Evolutionary conservation across 768 basidiomycete genomes (phyloP).

Genomic region (Tulasnella sp.): DNA sequence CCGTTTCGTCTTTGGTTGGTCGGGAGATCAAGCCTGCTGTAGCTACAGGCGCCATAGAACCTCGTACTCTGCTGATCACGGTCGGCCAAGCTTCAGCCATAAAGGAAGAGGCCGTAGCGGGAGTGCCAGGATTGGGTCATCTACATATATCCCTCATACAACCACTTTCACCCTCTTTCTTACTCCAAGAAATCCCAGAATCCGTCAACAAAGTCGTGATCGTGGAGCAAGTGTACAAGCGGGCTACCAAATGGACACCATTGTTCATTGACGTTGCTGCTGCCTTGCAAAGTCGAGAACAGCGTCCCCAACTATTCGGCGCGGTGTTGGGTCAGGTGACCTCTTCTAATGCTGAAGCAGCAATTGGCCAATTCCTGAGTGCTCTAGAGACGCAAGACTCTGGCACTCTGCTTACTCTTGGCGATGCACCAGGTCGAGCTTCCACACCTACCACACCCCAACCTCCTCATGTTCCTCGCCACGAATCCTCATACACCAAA

Average conservation of each 20-base stretch:
- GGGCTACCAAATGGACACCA: conserved; percentile 78
- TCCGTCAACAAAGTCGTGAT: conserved; percentile 59
- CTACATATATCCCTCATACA: conserved; percentile 53
- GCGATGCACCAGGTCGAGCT: conserved; percentile 21
- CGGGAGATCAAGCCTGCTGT: too few species aligned
- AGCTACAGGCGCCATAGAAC: background rate
- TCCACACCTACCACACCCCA: conserved; percentile 23
- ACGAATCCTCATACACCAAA: conserved; percentile 84
- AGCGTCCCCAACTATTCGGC: conserved; percentile 44
- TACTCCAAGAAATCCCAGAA: conserved; percentile 47
- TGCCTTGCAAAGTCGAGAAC: conserved; percentile 46
- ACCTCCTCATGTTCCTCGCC: conserved; percentile 63
- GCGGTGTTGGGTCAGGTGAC: conserved; percentile 44
- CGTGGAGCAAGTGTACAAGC: conserved; percentile 64
- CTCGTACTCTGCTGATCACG: conserved; percentile 17
- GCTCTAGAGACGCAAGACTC: background rate
- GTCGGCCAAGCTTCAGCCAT: background rate
- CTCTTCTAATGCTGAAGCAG: conserved; percentile 25
- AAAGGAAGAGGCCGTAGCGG: conserved; percentile 30
- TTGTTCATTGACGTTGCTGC: conserved; percentile 70
- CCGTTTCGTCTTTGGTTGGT: background rate
- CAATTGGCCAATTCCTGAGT: conserved; percentile 34
- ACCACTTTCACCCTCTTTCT: conserved; percentile 46
- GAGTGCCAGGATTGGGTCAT: conserved; percentile 47
- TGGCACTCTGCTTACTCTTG: conserved; percentile 25